Percentiles rank a stretch among this genome's conserved stretches.
Evolutionary conservation across 495 filamentous ascomycete species (phyloP).

Genomic region (Lepidopterella palustris): DNA sequence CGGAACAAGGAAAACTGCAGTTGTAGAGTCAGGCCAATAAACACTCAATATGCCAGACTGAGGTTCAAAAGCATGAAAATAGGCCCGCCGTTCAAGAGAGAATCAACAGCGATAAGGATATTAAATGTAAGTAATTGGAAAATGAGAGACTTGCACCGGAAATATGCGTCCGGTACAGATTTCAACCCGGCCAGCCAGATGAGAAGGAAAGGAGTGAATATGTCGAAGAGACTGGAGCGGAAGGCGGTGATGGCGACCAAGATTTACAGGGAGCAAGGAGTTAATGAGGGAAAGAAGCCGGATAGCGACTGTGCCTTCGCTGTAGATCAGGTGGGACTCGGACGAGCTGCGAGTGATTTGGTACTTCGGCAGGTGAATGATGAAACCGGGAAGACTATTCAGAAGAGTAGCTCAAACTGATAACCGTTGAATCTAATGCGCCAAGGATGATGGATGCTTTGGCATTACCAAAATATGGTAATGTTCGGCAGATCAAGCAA

Average conservation of each 20-base stretch:
- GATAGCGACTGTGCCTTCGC: conserved; percentile 3
- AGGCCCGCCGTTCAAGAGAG: conserved; percentile 18
- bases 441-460: conserved; percentile 17
- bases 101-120: conserved; percentile 2
- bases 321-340: conserved; percentile 26
- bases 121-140: conserved; percentile 20
- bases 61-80: conserved; percentile 9
- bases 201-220: conserved; percentile 27
- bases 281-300: conserved; percentile 23
- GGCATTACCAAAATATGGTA: conserved; percentile 9
- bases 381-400: conserved; percentile 23
- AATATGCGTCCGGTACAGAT: conserved; percentile 20
- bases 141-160: conserved; percentile 22
- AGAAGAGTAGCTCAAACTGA: conserved; percentile 28
- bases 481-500: conserved; percentile 10
- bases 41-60: background rate
- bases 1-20: background rate
- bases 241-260: conserved; percentile 21
- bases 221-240: conserved; percentile 18
- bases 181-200: conserved; percentile 33
- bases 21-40: background rate
- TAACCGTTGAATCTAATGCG: conserved; percentile 12
- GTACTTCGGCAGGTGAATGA: conserved; percentile 7
- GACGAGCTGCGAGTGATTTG: conserved; percentile 10
- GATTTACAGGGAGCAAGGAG: conserved; percentile 15